phyloP scores from a whole-genome alignment of 2,329 filamentous ascomycete species.

The Colletotrichum incanum region DNA sequence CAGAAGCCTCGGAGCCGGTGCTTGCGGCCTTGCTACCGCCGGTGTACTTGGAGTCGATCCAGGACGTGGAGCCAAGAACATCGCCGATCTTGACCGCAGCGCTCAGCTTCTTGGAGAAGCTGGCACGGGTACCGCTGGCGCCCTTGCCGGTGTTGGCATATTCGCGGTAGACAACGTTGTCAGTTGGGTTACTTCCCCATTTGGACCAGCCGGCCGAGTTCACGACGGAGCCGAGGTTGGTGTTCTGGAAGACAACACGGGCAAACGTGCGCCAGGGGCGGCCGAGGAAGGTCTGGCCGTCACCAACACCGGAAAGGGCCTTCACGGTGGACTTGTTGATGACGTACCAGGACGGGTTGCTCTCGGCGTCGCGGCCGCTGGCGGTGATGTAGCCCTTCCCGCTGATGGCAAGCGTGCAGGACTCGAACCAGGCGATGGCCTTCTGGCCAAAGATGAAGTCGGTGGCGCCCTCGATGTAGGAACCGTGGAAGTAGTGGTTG shows the following conservation, averaged over 20 bases:
- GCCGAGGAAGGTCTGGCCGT: slow-evolving; percentile 62
- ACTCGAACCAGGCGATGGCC: slow-evolving; percentile 68
- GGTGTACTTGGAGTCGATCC: slow-evolving; percentile 46
- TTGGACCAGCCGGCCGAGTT: slow-evolving; percentile 72
- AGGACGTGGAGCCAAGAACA: slow-evolving; percentile 50
- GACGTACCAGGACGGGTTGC: slow-evolving; percentile 60
- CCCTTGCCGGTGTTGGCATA: slow-evolving; percentile 73
- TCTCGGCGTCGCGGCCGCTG: slow-evolving; percentile 56
- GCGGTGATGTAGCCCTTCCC: slow-evolving; percentile 61
- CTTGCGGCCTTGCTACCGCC: slow-evolving; percentile 16
- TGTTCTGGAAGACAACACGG: slow-evolving; percentile 65
- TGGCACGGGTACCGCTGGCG: slow-evolving; percentile 66
- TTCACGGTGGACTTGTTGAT: slow-evolving; percentile 62
- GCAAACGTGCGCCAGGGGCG: slow-evolving; percentile 64
- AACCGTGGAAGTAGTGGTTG: slow-evolving; percentile 67
- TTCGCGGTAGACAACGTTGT: slow-evolving; percentile 70
- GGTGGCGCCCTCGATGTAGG: slow-evolving; percentile 69
- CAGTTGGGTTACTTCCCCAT: slow-evolving; percentile 68
- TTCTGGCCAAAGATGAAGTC: slow-evolving; percentile 74
- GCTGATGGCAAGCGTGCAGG: slow-evolving; percentile 63
- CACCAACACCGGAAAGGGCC: slow-evolving; percentile 55
- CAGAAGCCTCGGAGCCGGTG: background rate
- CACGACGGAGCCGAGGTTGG: slow-evolving; percentile 69
- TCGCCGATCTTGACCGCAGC: slow-evolving; percentile 53
- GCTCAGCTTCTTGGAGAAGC: slow-evolving; percentile 56